Percentiles rank a stretch among this genome's conserved stretches.
Evolutionary conservation across 257 asterid genomes (phyloP).

Genomic region (Solanum dulcamara): DNA sequence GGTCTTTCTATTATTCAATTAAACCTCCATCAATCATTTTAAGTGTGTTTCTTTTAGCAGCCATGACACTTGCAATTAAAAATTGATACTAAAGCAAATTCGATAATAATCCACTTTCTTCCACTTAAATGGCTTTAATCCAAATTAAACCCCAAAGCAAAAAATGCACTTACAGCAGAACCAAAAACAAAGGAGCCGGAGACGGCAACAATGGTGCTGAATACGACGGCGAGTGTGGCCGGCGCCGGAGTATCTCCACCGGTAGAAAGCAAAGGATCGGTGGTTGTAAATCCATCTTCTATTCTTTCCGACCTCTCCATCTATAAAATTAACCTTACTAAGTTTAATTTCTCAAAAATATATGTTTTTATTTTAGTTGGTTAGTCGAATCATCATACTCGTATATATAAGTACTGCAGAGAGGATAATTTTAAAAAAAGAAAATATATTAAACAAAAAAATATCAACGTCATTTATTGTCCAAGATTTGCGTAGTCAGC

Average conservation of each 20-base stretch:
- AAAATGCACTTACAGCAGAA: conserved; percentile 52
- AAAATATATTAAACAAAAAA: neutral
- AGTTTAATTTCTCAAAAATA: neutral
- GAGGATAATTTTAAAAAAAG: neutral
- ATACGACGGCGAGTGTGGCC: conserved; percentile 10
- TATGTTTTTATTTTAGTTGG: neutral
- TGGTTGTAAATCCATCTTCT: neutral
- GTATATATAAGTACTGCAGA: neutral
- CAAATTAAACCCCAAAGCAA: neutral
- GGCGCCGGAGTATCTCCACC: neutral
- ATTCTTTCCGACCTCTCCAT: neutral
- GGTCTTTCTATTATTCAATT: neutral
- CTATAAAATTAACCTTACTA: neutral
- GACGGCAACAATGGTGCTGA: conserved; percentile 68
- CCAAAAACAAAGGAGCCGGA: conserved; percentile 85
- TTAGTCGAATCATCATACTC: neutral
- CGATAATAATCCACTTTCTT: neutral
- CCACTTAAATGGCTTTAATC: neutral
- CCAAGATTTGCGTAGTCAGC: neutral
- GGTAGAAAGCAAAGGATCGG: neutral
- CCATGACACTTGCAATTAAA: neutral
- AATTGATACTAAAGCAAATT: neutral
- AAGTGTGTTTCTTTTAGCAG: neutral
- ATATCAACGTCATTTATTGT: neutral
- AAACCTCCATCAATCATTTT: neutral